These are phyloP conservation scores for Pyrus pyrifolia DNA, from an alignment of 306 rosid genomes.

Conservation along the genomic window DNA sequence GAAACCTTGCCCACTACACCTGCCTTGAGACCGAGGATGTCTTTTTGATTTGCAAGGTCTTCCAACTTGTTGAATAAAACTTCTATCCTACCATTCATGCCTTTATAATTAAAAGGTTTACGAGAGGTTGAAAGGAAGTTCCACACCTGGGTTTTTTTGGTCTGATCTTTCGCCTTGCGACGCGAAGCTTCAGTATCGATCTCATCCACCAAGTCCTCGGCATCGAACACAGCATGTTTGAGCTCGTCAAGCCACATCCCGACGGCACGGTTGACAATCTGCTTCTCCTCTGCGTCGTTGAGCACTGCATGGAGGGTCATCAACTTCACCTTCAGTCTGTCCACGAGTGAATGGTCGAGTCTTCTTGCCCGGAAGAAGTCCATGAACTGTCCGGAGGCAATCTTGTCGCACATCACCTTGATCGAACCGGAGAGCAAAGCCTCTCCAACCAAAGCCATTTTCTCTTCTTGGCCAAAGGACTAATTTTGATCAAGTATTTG, in stretches of 20 bases:
- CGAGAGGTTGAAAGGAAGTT: not conserved
- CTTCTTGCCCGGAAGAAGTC: no score
- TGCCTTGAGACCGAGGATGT: not conserved
- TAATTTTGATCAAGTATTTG: no score
- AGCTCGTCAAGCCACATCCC: not conserved
- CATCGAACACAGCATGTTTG: not conserved
- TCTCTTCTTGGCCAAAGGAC: no score
- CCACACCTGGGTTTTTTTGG: not conserved
- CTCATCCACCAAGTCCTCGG: not conserved
- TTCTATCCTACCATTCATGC: not conserved
- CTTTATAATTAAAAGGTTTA: not conserved
- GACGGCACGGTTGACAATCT: no score
- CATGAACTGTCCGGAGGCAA: no score
- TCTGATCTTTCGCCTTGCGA: not conserved
- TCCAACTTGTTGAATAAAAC: not conserved
- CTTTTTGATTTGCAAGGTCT: not conserved
- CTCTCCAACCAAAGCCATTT: no score
- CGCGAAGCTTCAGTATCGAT: not conserved
- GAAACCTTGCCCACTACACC: not conserved
- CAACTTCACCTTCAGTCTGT: no score
- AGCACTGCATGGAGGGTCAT: no score
- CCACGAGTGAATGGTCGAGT: no score
- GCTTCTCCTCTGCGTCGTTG: no score
- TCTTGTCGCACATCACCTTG: no score
- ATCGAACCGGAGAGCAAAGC: no score